Evolutionary conservation across 441 rosid genomes (phyloP), one percentile per base, ranked within the genome.

Genomic region (Pelargonium fulgidum): DNA sequence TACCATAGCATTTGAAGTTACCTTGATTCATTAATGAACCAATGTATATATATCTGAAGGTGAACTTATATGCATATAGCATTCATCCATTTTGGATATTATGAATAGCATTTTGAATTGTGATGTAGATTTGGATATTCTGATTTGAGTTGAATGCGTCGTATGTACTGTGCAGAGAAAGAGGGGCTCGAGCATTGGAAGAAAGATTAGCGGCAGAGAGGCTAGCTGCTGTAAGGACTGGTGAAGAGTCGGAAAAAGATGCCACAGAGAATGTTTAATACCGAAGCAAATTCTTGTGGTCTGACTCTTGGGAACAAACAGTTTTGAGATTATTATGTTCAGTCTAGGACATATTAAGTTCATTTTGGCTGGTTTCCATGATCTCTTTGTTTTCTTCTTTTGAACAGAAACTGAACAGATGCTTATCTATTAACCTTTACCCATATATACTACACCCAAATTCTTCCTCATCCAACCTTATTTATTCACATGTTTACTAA

Each of bases 161-260:
- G 10, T 54, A 9, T 4, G n/a, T 7, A 14, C 17, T 54, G 59
- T 85, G 89, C 93, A 92, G 99, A 80, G 97, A 94, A 85, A 87
- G 97, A 75, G 99, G 99, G 29, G 98, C 97, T 13, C 85, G 97
- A 65, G 98, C 98, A 7, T 79, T 94, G 61, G 98, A 94, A 81
- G 99, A 92, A 84, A 89, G 98, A 81, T 87, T 94, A 73, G 93
- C 88, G 61, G 77, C 98, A 26, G 98, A 91, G 86, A 84, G 82
- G 74, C 69, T 86, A 81, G 92, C 80, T 48, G 75, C 88, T 68
- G 65, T 82, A 71, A 76, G 54, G 64, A 82, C 80, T 68, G 69
- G 82, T 3, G 88, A 90, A 68, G 97, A 84, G 68, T 72, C 78
- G 2, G 80, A 70, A 65, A 74, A 75, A 74, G 96, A 87, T 72